Conservation (phyloP, 352 stramenopile species). For the Aphanomyces astaci region DNA sequence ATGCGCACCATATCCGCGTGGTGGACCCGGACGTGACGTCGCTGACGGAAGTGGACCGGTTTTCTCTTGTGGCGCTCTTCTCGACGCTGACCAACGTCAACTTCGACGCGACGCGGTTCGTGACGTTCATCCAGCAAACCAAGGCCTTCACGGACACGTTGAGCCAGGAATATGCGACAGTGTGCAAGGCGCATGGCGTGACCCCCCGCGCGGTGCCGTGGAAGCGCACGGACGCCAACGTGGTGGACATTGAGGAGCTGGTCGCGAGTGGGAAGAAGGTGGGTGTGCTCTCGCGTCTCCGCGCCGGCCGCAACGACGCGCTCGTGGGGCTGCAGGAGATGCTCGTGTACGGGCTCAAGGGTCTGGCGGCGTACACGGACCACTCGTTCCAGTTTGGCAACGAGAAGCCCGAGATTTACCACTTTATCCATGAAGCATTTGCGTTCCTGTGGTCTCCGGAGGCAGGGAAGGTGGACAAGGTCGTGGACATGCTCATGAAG, state of each 20-base stretch:
- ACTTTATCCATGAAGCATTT: constrained; percentile 41
- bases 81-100: constrained; percentile 72
- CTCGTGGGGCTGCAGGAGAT: constrained; percentile 37
- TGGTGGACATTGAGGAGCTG: constrained; percentile 21
- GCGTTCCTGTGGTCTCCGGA: constrained; percentile 34
- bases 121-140: constrained; percentile 34
- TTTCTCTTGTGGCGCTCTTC: constrained; percentile 24
- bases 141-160: constrained; percentile 31
- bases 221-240: constrained; percentile 5
- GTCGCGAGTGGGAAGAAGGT: constrained; percentile 16
- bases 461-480: constrained; percentile 34
- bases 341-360: constrained; percentile 54
- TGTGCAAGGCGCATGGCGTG: neutral
- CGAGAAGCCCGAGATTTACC: constrained; percentile 37
- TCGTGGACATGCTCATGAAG: constrained; percentile 37
- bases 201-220: neutral
- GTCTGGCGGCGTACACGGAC: constrained; percentile 48
- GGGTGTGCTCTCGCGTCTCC: constrained; percentile 17
- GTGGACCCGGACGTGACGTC: neutral
- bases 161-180: neutral
- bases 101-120: constrained; percentile 45
- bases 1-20: constrained; percentile 17
- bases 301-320: constrained; percentile 25
- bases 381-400: constrained; percentile 32
- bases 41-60: constrained; percentile 6